A percentile compares a stretch with the other conserved stretches of the same genome.
phyloP scores from a whole-genome alignment of 2,329 filamentous ascomycete species.

The Lasiodiplodia sp. region DNA sequence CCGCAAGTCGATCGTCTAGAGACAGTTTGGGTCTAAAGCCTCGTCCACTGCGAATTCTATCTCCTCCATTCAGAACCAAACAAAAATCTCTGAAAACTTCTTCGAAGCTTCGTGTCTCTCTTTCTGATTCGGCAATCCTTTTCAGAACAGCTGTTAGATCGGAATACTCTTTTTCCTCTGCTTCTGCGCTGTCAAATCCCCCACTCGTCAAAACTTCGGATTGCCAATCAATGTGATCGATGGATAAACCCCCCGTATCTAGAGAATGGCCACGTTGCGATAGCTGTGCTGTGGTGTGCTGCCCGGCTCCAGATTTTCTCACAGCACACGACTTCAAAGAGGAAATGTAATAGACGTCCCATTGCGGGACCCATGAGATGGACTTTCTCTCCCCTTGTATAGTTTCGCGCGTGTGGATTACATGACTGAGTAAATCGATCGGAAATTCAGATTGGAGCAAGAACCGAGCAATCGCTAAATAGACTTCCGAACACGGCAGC shows the following conservation, averaged over 20 bases:
- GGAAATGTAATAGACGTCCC: too few species aligned
- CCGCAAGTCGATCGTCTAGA: not conserved
- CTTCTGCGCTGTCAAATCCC: not conserved
- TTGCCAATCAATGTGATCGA: not conserved
- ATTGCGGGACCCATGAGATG: not conserved
- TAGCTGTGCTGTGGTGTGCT: not conserved
- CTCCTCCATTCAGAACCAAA: not conserved
- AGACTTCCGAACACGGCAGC: not conserved
- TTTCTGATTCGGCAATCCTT: not conserved
- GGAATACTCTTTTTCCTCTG: not conserved
- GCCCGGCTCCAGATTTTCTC: too few species aligned
- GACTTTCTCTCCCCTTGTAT: not conserved
- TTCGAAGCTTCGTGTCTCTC: not conserved
- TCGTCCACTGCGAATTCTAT: rapidly evolving
- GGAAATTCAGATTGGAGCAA: not conserved
- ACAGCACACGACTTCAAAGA: too few species aligned
- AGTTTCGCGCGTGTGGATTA: not conserved
- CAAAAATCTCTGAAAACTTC: not conserved
- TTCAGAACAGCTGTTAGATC: not conserved
- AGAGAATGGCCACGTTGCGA: not conserved
- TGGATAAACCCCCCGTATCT: not conserved
- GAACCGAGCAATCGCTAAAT: not conserved
- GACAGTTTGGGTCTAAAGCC: not conserved
- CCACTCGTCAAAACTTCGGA: not conserved
- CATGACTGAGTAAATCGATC: not conserved